A percentile compares a stretch with the other conserved stretches of the same genome.
Evolutionary conservation across 2,329 filamentous ascomycete species (phyloP).

Genomic region (Chaetothyriales sp.): DNA sequence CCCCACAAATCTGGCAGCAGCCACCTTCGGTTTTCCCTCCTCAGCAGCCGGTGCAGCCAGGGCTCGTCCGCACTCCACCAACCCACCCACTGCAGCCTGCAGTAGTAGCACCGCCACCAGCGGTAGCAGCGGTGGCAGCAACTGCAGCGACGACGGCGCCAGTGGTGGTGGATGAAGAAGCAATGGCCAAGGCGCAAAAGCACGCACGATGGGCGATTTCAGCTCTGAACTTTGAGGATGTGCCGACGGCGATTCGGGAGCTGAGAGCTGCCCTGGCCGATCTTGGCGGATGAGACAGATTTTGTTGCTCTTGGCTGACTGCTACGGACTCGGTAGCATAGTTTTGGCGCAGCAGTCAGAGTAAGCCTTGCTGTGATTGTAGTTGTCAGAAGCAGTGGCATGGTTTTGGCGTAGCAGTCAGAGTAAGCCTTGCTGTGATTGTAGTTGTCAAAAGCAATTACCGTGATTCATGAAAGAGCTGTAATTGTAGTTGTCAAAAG

Average conservation of each 20-base stretch:
- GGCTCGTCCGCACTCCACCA: background rate
- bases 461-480: no score
- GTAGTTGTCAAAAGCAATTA: no score
- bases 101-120: slow-evolving; percentile 11
- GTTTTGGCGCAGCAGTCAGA: no score
- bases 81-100: slow-evolving; percentile 19
- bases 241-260: slow-evolving; percentile 77
- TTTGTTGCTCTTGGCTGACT: no score
- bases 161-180: slow-evolving; percentile 48
- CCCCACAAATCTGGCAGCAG: slow-evolving; percentile 17
- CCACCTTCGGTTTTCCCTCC: background rate
- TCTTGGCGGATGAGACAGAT: slow-evolving; percentile 40
- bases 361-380: no score
- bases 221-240: slow-evolving; percentile 91
- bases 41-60: background rate
- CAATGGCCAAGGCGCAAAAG: slow-evolving; percentile 73
- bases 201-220: slow-evolving; percentile 96
- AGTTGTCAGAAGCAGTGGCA: no score
- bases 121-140: slow-evolving; percentile 22
- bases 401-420: no score
- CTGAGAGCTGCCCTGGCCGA: slow-evolving; percentile 58
- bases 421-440: no score
- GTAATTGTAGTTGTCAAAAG: no score
- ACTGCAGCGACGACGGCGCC: slow-evolving; percentile 10
- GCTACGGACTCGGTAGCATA: no score